Evolutionary conservation across 345 rosid species (phyloP), one percentile per base, ranked within the genome.

Genomic region (Populus pruinosa): DNA sequence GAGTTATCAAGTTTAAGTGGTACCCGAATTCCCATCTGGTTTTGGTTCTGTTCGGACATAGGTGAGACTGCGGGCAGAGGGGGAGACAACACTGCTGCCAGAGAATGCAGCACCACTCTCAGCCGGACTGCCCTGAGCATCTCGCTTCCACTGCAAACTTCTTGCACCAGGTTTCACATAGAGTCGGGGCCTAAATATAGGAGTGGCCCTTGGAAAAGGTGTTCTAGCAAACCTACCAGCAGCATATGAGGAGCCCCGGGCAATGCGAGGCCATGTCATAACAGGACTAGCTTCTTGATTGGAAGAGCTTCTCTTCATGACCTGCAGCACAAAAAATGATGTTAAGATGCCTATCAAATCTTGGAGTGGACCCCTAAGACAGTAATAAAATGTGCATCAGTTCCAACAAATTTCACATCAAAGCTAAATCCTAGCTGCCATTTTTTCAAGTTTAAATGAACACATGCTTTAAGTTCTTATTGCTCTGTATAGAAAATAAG

Each of bases 71-170:
- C 99, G 96, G 29, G 84, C 61, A 23, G 70, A 70, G 8, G 90
- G 87, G 69, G 87, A 73, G 66, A 69, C 76, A 62, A 68, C 49
- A 25, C 63, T 82, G 77, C 63, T 86, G 70, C 82, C 86, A n/a
- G 87, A 67, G 49, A 65, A 79, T 8, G 79, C 67, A 71, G 83
- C 76, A 66, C 77, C 79, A 69, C 76, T 75, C 23, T 85, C 94
- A 1, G 91, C 80, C 35, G 88, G 63, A 59, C 83, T 53, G 69
- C 72, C 73, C 68, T 85, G 92, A 21, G 87, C 82, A 79, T 89
- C 97, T 6, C 98, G 96, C 84, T 89, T 96, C 99, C 99, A 96
- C 81, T 96, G 98, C 84, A 93, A 82, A 78, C 97, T 96, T 86
- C 98, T 85, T 49, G 91, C 90, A 81, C 99, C 97, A 44, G 67